Percentiles rank a stretch among this genome's conserved stretches.
Conservation (phyloP, 139 green algal genomes). For the Haematococcus lacustris region DNA sequence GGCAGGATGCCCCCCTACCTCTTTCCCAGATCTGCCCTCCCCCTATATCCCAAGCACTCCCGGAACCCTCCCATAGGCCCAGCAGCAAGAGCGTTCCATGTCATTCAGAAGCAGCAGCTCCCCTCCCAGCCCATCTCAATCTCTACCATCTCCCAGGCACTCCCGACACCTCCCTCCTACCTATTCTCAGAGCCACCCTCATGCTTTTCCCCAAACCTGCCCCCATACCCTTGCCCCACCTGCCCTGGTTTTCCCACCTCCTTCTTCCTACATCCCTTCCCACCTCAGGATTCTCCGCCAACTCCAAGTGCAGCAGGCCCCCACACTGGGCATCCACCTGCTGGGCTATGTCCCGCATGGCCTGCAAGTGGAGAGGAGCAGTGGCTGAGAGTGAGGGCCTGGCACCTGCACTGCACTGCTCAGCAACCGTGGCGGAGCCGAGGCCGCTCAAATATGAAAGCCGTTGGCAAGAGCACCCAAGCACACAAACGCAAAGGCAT, state of each 20-base stretch:
- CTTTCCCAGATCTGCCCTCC: neutral
- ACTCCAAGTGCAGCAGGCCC: constrained; percentile 24
- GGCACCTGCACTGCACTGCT: neutral
- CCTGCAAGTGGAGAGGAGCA: neutral
- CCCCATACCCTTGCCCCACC: neutral
- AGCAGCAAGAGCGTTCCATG: too few species aligned
- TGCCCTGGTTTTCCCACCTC: neutral
- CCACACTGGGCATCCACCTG: constrained; percentile 21
- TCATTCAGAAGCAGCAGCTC: neutral
- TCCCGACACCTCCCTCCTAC: neutral
- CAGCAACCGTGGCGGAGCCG: neutral
- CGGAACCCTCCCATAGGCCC: too few species aligned
- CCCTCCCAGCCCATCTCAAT: neutral
- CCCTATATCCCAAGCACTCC: neutral
- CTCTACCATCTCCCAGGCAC: neutral
- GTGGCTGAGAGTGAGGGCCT: neutral
- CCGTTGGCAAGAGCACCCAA: neutral
- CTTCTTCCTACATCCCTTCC: neutral
- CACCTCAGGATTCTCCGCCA: constrained; percentile 25
- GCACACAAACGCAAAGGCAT: neutral
- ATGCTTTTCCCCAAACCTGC: neutral
- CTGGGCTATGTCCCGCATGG: neutral
- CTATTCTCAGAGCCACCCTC: neutral
- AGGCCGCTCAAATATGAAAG: neutral
- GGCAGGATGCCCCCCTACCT: neutral